phyloP scores from a whole-genome alignment of 2,329 filamentous ascomycete species.

The Talaromyces sp. region DNA sequence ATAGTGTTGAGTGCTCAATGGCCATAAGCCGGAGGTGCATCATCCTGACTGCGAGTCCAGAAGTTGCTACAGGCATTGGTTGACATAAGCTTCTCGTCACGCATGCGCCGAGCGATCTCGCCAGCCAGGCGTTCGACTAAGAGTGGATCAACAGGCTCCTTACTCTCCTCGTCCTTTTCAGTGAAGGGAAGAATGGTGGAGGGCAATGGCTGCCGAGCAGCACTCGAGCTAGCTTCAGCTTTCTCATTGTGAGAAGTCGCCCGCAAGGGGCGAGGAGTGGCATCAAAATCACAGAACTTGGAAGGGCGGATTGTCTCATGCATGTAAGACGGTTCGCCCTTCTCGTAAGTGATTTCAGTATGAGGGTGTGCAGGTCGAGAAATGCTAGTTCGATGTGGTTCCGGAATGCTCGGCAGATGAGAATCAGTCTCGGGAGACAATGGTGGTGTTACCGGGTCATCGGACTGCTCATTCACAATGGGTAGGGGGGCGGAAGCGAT shows the following conservation, averaged over 20 bases:
- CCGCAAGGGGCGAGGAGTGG: constrained; percentile 33
- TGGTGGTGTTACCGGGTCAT: constrained; percentile 58
- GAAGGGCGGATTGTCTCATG: constrained; percentile 23
- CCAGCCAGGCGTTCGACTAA: constrained; percentile 73
- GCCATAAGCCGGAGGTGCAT: constrained; percentile 49
- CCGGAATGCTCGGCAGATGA: constrained; percentile 38
- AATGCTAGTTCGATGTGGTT: constrained; percentile 35
- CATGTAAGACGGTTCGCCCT: constrained; percentile 28
- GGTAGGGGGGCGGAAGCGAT: constrained; percentile 57
- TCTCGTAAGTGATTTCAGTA: constrained; percentile 23
- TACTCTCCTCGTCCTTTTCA: constrained; percentile 30
- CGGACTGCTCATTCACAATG: constrained; percentile 63
- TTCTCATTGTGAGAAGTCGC: constrained; percentile 33
- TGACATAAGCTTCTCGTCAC: constrained; percentile 71
- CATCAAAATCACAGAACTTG: constrained; percentile 32
- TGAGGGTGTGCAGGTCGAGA: constrained; percentile 29
- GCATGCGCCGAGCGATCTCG: constrained; percentile 82
- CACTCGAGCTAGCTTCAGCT: constrained; percentile 28
- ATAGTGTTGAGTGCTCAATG: constrained; percentile 30
- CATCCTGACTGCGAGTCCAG: constrained; percentile 43
- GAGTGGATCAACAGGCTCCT: constrained; percentile 49
- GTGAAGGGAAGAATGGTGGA: constrained; percentile 40
- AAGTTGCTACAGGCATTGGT: constrained; percentile 37
- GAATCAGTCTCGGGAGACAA: constrained; percentile 46
- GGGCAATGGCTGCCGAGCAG: constrained; percentile 31